These are phyloP conservation scores for Macrolepiota dolichaula DNA, from an alignment of 768 basidiomycete species.

Conservation along the genomic window DNA sequence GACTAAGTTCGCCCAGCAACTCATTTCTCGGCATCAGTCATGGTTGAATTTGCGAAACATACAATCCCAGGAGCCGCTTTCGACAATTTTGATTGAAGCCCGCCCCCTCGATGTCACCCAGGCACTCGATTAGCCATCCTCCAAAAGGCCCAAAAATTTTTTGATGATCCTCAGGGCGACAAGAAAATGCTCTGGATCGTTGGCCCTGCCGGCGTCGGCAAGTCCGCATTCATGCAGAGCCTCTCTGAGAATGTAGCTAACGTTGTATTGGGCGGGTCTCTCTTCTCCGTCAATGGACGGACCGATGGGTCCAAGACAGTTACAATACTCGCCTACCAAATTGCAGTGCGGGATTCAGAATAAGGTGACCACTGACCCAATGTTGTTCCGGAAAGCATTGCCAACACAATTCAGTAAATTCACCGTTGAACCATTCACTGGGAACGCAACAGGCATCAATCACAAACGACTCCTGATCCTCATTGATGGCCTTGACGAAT, in stretches of 20 bases:
- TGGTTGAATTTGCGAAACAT: too few relatives aligned
- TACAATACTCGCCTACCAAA: constrained; percentile 18
- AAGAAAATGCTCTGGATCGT: background rate
- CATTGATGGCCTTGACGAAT: constrained; percentile 25
- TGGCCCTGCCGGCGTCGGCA: background rate
- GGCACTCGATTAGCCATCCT: background rate
- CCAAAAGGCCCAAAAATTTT: background rate
- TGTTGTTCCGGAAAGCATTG: constrained; percentile 7
- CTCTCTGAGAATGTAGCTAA: background rate
- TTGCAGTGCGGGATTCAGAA: constrained; percentile 7
- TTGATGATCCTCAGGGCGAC: background rate
- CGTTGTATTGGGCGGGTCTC: background rate
- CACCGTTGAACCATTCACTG: constrained; percentile 9
- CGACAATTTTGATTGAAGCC: background rate
- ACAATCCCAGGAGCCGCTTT: background rate
- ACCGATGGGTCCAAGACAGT: background rate
- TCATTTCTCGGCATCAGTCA: too few relatives aligned
- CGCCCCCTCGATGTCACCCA: background rate
- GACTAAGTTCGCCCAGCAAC: too few relatives aligned
- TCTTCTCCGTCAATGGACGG: background rate
- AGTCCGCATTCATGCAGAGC: background rate
- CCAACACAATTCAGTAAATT: constrained; percentile 12
- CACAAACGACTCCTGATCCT: constrained; percentile 12
- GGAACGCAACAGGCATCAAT: too few relatives aligned
- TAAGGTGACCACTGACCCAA: background rate